Evolutionary conservation across 2,329 filamentous ascomycete genomes (phyloP), one percentile per base, ranked within the genome.

Genomic region (Alternaria sp.): DNA sequence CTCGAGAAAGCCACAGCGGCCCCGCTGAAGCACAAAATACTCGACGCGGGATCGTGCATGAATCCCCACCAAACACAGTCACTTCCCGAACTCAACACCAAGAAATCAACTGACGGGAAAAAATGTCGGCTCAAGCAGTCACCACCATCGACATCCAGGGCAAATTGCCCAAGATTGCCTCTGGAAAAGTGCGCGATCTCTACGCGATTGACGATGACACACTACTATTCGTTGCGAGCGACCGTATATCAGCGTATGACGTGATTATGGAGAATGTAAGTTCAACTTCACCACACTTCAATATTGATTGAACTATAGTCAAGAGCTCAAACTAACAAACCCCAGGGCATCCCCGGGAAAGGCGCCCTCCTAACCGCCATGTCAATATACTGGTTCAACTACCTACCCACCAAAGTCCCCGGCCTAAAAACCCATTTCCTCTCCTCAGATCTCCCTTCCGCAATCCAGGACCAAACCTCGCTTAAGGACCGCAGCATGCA

Each of bases 221-320:
- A 3, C 87, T 97, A 5, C 89, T 97, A 60, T 95, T 97, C 77
- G 89, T 94, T 59, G 91, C 92, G 23, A 91, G 92, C 13, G 94
- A 97, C 83, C 91, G 96, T 70, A 96, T 97, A 79, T 97, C 93
- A 23, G 96, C 96, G 59, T 98, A 95, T 84, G 95, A 98, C 86
- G 93, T 96, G 72, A 89, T 97, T 72, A 89, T 97, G 86, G 83
- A 87, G 73, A 97, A 96, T 81, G 89, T 90, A 78, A 75, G 81
- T 73, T 5, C n/a, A 8, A 52, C 6, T 15, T n/a, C n/a, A 21
- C 15, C 6, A 11, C 17, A n/a, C 4, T 1, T n/a, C 11, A 6
- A 15, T 43, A 5, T 0, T 4, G 2, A 2, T 11, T 10, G 6
- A n/a, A n/a, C 3, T 40, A 1, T 0, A n/a, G 0, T 0, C 32